Percentiles rank a stretch among this genome's conserved stretches.
These are phyloP conservation scores for Tieghemiomyces parasiticus DNA, from an alignment of 192 early-diverging fungal species.

Conservation along the genomic window DNA sequence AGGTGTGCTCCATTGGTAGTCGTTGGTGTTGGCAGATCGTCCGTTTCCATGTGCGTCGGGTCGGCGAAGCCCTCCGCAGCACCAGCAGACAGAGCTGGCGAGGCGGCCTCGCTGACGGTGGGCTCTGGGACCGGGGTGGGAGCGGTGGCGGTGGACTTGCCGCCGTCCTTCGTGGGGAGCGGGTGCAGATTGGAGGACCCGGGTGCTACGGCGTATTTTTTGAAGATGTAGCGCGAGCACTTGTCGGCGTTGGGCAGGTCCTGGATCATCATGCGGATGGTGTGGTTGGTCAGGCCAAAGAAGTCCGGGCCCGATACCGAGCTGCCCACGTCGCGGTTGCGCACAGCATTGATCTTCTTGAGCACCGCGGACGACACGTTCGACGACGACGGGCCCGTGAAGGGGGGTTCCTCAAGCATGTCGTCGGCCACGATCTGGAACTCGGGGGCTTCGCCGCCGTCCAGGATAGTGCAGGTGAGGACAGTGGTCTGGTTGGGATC, in stretches of 20 bases:
- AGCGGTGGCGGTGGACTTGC: too few species aligned
- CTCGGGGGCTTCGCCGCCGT: constrained; percentile 60
- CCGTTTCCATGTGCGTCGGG: too few species aligned
- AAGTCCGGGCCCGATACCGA: constrained; percentile 81
- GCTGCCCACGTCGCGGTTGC: constrained; percentile 61
- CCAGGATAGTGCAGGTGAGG: constrained; percentile 53
- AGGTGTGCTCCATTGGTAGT: too few species aligned
- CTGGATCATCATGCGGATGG: constrained; percentile 75
- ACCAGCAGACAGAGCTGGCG: too few species aligned
- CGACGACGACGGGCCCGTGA: constrained; percentile 63
- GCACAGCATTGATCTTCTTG: constrained; percentile 60
- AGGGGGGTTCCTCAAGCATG: constrained; percentile 40
- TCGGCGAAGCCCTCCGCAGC: too few species aligned
- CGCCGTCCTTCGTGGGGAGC: too few species aligned
- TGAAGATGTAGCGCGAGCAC: constrained; percentile 59
- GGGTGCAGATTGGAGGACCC: too few species aligned
- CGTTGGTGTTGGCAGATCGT: too few species aligned
- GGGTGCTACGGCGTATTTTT: constrained; percentile 30
- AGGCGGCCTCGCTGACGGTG: neutral
- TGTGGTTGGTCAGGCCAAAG: constrained; percentile 79
- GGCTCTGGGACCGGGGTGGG: neutral
- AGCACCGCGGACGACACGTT: constrained; percentile 83
- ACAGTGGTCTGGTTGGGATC: constrained; percentile 37
- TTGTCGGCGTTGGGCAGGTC: constrained; percentile 58
- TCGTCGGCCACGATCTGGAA: constrained; percentile 81